These are phyloP conservation scores for Botrytis hyacinthi DNA, from an alignment of 2,329 filamentous ascomycete species.

Conservation along the genomic window DNA sequence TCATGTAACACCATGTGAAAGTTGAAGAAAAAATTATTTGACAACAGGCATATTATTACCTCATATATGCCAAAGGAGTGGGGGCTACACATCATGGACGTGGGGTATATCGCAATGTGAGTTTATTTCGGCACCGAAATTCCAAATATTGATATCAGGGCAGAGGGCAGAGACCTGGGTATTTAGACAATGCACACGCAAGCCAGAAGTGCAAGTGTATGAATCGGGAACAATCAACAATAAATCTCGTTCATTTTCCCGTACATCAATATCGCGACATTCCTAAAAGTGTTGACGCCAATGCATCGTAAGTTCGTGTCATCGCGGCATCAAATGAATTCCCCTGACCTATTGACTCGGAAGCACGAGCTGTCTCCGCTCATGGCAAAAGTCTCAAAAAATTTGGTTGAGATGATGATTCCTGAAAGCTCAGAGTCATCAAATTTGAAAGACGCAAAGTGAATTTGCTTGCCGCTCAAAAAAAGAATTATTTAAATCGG, in stretches of 20 bases:
- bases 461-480: not conserved
- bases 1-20: constrained; percentile 7
- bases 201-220: not conserved
- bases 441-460: not conserved
- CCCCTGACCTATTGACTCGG: not conserved
- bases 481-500: not conserved
- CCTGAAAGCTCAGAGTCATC: not conserved
- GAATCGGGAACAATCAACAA: not conserved
- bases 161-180: not conserved
- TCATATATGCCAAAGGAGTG: not conserved
- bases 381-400: not conserved
- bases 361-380: not conserved
- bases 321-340: not conserved
- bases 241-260: not conserved
- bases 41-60: not conserved
- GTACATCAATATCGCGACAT: not conserved
- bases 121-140: not conserved
- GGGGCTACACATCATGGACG: not conserved
- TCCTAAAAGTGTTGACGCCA: not conserved
- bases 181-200: not conserved
- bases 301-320: not conserved
- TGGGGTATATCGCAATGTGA: not conserved
- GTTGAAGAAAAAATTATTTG: not conserved
- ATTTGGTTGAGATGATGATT: not conserved
- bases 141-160: not conserved